phyloP scores from a whole-genome alignment of 2,329 filamentous ascomycete genomes.

The Scedosporium boydii region DNA sequence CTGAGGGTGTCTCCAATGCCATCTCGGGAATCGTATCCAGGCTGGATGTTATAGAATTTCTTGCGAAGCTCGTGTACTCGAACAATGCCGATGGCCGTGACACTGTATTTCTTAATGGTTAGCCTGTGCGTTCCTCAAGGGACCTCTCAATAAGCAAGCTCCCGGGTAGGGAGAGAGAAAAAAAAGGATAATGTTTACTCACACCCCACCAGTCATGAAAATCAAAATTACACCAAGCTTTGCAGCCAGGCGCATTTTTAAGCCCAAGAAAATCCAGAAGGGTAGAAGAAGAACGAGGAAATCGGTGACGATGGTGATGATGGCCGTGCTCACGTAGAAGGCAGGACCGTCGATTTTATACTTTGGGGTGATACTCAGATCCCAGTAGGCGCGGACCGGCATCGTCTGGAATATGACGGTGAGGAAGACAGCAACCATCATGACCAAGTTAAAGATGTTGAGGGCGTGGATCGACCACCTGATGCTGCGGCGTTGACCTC shows the following conservation, averaged over 20 bases:
- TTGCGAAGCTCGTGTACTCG: conserved; percentile 10
- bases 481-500: conserved; percentile 23
- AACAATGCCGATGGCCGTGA: conserved; percentile 20
- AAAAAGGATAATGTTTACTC: conserved; percentile 12
- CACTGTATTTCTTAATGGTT: conserved; percentile 13
- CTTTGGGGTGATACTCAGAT: neutral
- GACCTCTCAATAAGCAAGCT: too few species aligned
- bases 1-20: neutral
- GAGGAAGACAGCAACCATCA: conserved; percentile 5
- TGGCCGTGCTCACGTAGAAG: conserved; percentile 2
- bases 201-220: conserved; percentile 27
- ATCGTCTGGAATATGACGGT: conserved; percentile 2
- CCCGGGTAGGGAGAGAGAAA: neutral
- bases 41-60: neutral
- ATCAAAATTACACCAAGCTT: conserved; percentile 28
- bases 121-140: neutral
- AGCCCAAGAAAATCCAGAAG: conserved; percentile 22
- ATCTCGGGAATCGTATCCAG: conserved; percentile 14
- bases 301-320: conserved; percentile 13
- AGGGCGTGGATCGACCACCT: conserved; percentile 15
- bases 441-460: conserved; percentile 1
- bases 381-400: conserved; percentile 2
- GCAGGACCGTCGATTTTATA: neutral
- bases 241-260: conserved; percentile 25
- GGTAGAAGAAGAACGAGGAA: conserved; percentile 14